Conservation (phyloP, 192 early-diverging fungal species). For the Backusella mclennaniae region DNA sequence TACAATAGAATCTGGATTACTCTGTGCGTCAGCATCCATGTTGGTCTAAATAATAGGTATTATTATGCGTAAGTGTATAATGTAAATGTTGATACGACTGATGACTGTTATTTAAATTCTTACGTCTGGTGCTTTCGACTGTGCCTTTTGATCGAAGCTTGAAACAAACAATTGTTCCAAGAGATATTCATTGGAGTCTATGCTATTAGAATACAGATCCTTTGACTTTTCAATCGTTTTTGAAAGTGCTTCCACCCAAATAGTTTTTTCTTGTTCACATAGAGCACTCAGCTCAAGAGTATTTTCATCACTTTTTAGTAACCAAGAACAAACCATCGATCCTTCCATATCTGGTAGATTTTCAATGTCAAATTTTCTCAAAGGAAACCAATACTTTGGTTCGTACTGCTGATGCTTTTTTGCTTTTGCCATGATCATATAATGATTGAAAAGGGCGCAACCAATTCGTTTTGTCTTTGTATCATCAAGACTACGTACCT, state of each 20-base stretch:
- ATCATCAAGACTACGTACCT: constrained; percentile 39
- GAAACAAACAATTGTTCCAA: constrained; percentile 34
- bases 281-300: constrained; percentile 55
- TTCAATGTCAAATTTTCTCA: constrained; percentile 57
- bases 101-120: not conserved
- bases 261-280: constrained; percentile 46
- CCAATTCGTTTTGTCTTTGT: constrained; percentile 50
- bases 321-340: constrained; percentile 10
- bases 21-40: not conserved
- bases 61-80: not conserved
- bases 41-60: not conserved
- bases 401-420: constrained; percentile 48
- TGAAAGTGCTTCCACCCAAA: constrained; percentile 52
- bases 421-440: constrained; percentile 58
- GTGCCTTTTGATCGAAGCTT: constrained; percentile 17
- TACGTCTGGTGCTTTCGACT: not conserved
- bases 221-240: constrained; percentile 43
- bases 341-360: constrained; percentile 40
- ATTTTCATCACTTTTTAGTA: constrained; percentile 26
- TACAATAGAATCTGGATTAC: not conserved
- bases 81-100: not conserved
- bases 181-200: constrained; percentile 8
- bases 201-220: constrained; percentile 17
- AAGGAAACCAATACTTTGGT: constrained; percentile 65
- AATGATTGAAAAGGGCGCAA: constrained; percentile 61